Evolutionary conservation across 2,329 filamentous ascomycete genomes (phyloP).

Genomic region (Xylaria sp.): DNA sequence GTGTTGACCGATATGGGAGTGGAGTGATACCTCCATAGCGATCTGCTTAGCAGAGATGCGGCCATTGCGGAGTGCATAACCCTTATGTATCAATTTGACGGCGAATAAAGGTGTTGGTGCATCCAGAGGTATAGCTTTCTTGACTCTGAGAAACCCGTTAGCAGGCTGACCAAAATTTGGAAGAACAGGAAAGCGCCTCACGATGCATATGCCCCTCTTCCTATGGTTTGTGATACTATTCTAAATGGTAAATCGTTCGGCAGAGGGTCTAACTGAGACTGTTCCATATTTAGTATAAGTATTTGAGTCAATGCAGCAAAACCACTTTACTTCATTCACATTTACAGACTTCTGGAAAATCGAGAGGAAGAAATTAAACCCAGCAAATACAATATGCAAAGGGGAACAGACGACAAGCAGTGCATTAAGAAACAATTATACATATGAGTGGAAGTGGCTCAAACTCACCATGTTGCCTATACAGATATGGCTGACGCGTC

Average conservation of each 20-base stretch:
- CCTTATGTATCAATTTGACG: constrained; percentile 98
- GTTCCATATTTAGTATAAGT: constrained; percentile 58
- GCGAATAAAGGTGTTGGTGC: constrained; percentile 82
- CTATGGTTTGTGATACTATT: constrained; percentile 95
- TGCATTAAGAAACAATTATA: constrained; percentile 2
- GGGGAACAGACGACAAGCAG: background rate
- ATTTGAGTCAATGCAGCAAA: constrained; percentile 3
- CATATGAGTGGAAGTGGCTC: constrained; percentile 6
- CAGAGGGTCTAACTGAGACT: constrained; percentile 90
- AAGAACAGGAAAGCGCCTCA: constrained; percentile 55
- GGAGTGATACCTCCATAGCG: constrained; percentile 88
- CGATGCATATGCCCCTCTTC: constrained; percentile 97
- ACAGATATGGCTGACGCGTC: constrained; percentile 20
- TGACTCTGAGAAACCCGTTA: constrained; percentile 70
- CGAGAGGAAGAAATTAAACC: background rate
- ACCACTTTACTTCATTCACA: constrained; percentile 17
- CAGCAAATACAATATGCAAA: background rate
- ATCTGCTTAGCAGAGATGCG: constrained; percentile 90
- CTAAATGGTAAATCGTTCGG: constrained; percentile 89
- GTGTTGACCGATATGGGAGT: constrained; percentile 88
- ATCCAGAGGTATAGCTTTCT: constrained; percentile 85
- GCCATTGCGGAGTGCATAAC: constrained; percentile 89
- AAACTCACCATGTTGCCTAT: constrained; percentile 36
- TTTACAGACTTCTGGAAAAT: background rate
- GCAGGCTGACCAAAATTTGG: constrained; percentile 24